Conservation (phyloP, 2,329 filamentous ascomycete species). For the Karstenula rhodostoma region DNA sequence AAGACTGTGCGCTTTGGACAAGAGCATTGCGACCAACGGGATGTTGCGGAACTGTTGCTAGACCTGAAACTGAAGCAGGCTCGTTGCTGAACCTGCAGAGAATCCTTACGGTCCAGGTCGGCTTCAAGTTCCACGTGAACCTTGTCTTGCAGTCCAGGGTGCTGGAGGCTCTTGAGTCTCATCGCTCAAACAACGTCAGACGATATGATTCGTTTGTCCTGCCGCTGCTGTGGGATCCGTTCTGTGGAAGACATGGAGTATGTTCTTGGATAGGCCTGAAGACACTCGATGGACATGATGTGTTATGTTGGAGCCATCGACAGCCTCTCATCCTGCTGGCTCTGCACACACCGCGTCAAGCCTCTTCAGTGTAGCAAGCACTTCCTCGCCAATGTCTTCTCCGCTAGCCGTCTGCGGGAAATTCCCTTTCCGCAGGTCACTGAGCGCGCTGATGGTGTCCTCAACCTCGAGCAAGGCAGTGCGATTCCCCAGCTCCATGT, state of each 20-base stretch:
- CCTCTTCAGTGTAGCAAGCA: slow-evolving; percentile 70
- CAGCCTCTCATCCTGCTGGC: slow-evolving; percentile 27
- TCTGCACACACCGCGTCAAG: slow-evolving; percentile 68
- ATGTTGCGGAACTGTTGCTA: neutral
- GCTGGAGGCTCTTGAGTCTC: neutral
- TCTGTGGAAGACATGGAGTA: neutral
- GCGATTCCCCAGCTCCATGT: slow-evolving; percentile 71
- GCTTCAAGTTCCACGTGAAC: neutral
- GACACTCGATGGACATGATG: neutral
- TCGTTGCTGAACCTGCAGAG: neutral
- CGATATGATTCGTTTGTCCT: neutral
- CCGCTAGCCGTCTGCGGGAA: slow-evolving; percentile 61
- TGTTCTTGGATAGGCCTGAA: neutral
- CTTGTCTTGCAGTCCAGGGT: neutral
- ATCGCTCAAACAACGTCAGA: neutral
- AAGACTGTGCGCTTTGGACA: neutral
- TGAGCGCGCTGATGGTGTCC: slow-evolving; percentile 74
- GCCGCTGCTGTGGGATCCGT: neutral
- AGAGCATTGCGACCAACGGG: too few species aligned
- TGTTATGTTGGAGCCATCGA: neutral
- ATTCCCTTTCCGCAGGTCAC: slow-evolving; percentile 82
- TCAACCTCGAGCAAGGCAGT: slow-evolving; percentile 68
- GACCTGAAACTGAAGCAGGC: neutral
- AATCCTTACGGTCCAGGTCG: neutral
- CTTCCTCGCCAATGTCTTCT: slow-evolving; percentile 70